A percentile compares a stretch with the other conserved stretches of the same genome.
phyloP scores from a whole-genome alignment of 2,329 filamentous ascomycete species.

The Calonectria hongkongensis region DNA sequence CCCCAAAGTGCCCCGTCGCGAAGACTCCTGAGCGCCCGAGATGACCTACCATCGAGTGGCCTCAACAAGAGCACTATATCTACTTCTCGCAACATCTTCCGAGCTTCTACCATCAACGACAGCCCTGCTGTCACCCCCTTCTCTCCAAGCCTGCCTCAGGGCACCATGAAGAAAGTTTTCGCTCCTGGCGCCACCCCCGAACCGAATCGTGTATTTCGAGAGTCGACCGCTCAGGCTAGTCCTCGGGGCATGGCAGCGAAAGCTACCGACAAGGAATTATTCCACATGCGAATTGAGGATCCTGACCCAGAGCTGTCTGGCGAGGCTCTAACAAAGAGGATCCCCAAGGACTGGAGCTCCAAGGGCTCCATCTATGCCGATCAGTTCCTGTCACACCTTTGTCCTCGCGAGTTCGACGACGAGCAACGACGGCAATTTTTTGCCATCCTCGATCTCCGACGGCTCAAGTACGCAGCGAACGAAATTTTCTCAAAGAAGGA shows the following conservation, averaged over 20 bases:
- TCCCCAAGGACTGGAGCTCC: constrained; percentile 71
- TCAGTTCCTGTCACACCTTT: constrained; percentile 74
- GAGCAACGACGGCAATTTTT: constrained; percentile 78
- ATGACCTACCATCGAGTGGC: constrained; percentile 60
- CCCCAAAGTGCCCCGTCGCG: constrained; percentile 62
- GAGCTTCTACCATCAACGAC: constrained; percentile 61
- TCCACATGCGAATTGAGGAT: constrained; percentile 75
- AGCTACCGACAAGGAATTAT: constrained; percentile 70
- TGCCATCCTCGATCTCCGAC: constrained; percentile 76
- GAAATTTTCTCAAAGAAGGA: constrained; percentile 77
- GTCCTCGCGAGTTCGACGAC: constrained; percentile 74
- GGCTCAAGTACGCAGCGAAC: constrained; percentile 77
- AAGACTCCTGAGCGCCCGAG: constrained; percentile 60
- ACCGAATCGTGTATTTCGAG: constrained; percentile 64
- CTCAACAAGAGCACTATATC: constrained; percentile 61
- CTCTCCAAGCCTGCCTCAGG: constrained; percentile 67
- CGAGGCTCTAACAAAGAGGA: constrained; percentile 71
- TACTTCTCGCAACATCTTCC: constrained; percentile 65
- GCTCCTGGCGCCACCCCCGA: constrained; percentile 67
- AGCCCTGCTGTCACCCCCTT: constrained; percentile 61
- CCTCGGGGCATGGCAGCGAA: constrained; percentile 70
- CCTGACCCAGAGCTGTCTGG: constrained; percentile 74
- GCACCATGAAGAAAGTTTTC: constrained; percentile 69
- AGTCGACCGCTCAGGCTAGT: constrained; percentile 67
- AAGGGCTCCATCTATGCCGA: constrained; percentile 76